phyloP scores from a whole-genome alignment of 2,329 filamentous ascomycete species.

The Paradendryphiella salina region DNA sequence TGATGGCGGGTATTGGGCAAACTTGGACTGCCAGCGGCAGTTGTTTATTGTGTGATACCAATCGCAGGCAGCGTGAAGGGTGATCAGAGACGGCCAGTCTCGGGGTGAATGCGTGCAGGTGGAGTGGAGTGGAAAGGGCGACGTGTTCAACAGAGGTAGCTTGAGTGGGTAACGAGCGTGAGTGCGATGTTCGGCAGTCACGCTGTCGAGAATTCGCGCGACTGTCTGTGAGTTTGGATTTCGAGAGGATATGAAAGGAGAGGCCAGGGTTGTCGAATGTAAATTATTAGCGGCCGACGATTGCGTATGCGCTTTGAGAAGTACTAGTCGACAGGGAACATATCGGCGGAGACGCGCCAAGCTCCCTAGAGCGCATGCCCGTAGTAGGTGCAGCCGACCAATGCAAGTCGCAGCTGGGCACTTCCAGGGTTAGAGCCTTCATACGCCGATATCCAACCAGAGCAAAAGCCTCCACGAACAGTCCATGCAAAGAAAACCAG shows the following conservation, averaged over 20 bases:
- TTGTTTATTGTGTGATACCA: constrained; percentile 17
- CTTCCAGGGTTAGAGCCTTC: not conserved
- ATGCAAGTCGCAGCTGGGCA: constrained; percentile 7
- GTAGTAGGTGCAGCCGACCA: constrained; percentile 13
- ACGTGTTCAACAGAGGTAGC: constrained; percentile 22
- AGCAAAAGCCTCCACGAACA: not conserved
- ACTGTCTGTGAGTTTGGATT: constrained; percentile 1
- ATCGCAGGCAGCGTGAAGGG: constrained; percentile 10
- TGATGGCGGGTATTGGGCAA: constrained; percentile 11
- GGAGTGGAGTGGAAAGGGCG: constrained; percentile 13
- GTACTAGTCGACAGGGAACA: constrained; percentile 18
- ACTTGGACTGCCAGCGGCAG: constrained; percentile 21
- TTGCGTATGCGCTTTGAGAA: constrained; percentile 29
- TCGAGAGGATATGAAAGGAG: constrained; percentile 11
- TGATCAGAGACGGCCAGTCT: not conserved
- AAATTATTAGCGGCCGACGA: constrained; percentile 20
- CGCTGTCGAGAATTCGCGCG: constrained; percentile 6
- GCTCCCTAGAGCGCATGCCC: constrained; percentile 13
- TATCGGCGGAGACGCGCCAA: constrained; percentile 20
- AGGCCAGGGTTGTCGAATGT: constrained; percentile 10
- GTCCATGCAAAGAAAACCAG: not conserved
- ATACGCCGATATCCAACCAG: not conserved
- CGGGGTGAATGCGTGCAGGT: constrained; percentile 2
- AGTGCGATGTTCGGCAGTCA: constrained; percentile 7
- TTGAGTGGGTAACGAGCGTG: constrained; percentile 30